A percentile compares a stretch with the other conserved stretches of the same genome.
These are phyloP conservation scores for Saussurea involucrata DNA, from an alignment of 129 eudicot species.

Conservation along the genomic window DNA sequence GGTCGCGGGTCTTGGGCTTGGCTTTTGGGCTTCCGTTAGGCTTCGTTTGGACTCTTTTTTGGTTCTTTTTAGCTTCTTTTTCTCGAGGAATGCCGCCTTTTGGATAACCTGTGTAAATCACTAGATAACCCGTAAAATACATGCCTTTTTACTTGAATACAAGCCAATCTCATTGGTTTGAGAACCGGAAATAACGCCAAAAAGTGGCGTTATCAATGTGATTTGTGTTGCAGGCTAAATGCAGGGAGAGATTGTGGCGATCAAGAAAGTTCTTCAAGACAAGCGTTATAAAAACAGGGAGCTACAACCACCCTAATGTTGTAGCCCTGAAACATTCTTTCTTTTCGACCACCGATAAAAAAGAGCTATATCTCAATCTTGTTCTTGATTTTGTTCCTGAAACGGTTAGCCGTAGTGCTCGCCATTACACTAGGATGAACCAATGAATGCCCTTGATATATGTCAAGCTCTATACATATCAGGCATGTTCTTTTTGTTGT, in stretches of 20 bases:
- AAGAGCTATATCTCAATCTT: slow-evolving; percentile 89
- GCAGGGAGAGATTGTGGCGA: slow-evolving; percentile 98
- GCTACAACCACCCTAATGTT: slow-evolving; percentile 92
- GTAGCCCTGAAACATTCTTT: slow-evolving; percentile 93
- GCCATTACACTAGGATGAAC: slow-evolving; percentile 83
- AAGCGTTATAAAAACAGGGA: slow-evolving; percentile 99
- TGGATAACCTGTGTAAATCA: too few relatives aligned
- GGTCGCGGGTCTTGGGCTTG: too few relatives aligned
- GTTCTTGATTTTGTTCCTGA: slow-evolving; percentile 98
- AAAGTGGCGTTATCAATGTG: too few relatives aligned
- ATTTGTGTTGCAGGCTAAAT: slow-evolving; percentile 69
- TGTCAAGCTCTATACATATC: slow-evolving; percentile 93
- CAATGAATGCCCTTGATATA: slow-evolving; percentile 90
- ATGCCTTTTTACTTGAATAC: too few relatives aligned
- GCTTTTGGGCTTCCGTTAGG: too few relatives aligned
- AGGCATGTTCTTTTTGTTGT: slow-evolving; percentile 40
- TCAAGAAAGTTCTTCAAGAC: slow-evolving; percentile 99
- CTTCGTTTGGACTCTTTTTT: too few relatives aligned
- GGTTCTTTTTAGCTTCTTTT: too few relatives aligned
- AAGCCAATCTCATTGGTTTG: too few relatives aligned
- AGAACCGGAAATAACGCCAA: too few relatives aligned
- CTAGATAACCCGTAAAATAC: too few relatives aligned
- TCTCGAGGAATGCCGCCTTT: too few relatives aligned
- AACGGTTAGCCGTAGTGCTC: slow-evolving; percentile 88
- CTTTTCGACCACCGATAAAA: slow-evolving; percentile 87